Evolutionary conservation across 1,139 yeast genomes (phyloP).

Genomic region (Blastobotrys persicus): DNA sequence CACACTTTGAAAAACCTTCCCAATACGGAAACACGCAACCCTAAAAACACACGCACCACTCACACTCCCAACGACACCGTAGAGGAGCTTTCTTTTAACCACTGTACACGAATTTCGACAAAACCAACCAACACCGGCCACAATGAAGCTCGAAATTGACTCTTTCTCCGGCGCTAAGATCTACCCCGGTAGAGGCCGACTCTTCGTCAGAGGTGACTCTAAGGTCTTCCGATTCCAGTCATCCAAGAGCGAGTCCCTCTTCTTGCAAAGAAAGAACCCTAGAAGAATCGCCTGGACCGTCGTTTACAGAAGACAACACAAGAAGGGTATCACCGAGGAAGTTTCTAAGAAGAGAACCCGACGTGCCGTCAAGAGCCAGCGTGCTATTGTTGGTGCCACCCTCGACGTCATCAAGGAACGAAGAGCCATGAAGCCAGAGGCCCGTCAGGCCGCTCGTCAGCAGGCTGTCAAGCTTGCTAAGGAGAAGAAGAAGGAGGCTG

Average conservation of each 20-base stretch:
- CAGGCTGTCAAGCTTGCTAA: slow-evolving; percentile 86
- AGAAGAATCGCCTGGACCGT: slow-evolving; percentile 99
- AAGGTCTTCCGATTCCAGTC: slow-evolving; percentile 99
- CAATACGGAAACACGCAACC: neutral
- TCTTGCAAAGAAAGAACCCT: slow-evolving; percentile 99
- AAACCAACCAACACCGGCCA: slow-evolving; percentile 17
- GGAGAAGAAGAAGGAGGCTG: slow-evolving; percentile 92
- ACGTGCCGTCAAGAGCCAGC: slow-evolving; percentile 97
- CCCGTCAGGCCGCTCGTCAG: slow-evolving; percentile 97
- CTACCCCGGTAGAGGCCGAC: slow-evolving; percentile 99
- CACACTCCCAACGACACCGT: slow-evolving; percentile 7
- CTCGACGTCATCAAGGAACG: slow-evolving; percentile 97
- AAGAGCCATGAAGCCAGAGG: slow-evolving; percentile 94
- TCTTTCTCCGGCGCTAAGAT: slow-evolving; percentile 99
- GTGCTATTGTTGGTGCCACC: slow-evolving; percentile 99
- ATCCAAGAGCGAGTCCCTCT: slow-evolving; percentile 96
- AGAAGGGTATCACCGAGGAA: slow-evolving; percentile 99
- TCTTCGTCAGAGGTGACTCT: slow-evolving; percentile 99
- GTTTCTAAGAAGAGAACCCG: slow-evolving; percentile 95
- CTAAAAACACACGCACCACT: slow-evolving; percentile 15
- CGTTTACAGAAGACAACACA: slow-evolving; percentile 99
- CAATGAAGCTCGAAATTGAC: slow-evolving; percentile 99
- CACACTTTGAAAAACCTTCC: neutral
- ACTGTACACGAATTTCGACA: slow-evolving; percentile 10
- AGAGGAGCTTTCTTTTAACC: slow-evolving; percentile 1